phyloP scores from a whole-genome alignment of 345 rosid genomes.

The Anacardium occidentale region DNA sequence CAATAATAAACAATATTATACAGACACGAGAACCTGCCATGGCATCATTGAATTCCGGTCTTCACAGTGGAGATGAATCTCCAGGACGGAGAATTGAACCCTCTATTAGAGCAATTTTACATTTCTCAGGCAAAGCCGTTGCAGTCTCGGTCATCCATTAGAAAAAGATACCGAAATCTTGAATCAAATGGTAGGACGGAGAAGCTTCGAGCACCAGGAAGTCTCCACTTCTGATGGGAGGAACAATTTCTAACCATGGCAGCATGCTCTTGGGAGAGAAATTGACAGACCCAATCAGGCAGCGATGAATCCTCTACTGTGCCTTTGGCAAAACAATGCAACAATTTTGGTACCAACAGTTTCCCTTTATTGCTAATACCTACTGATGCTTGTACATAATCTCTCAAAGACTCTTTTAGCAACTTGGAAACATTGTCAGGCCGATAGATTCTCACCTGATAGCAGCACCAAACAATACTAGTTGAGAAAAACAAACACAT shows the following conservation, averaged over 20 bases:
- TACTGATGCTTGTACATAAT: slow-evolving; percentile 55
- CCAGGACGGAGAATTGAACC: not conserved
- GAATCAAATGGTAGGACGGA: slow-evolving; percentile 53
- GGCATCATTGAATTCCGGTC: not conserved
- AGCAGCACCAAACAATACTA: not conserved
- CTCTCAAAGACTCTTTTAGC: slow-evolving; percentile 47
- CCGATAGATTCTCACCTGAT: slow-evolving; percentile 61
- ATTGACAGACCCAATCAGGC: slow-evolving; percentile 62
- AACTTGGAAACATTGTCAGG: slow-evolving; percentile 47
- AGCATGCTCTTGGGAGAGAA: slow-evolving; percentile 47
- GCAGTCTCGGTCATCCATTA: slow-evolving; percentile 24
- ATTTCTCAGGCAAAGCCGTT: not conserved
- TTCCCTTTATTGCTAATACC: slow-evolving; percentile 53
- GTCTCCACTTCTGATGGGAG: slow-evolving; percentile 45
- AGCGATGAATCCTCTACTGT: slow-evolving; percentile 37
- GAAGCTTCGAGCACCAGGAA: slow-evolving; percentile 46
- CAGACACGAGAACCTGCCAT: not conserved
- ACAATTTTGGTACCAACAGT: slow-evolving; percentile 54
- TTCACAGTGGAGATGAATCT: not conserved
- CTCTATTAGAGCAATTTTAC: not conserved
- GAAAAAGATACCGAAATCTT: slow-evolving; percentile 58
- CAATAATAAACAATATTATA: not conserved
- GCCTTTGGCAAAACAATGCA: slow-evolving; percentile 52
- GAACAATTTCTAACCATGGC: slow-evolving; percentile 42
- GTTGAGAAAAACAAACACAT: not conserved